These are phyloP conservation scores for Cercophora scortea DNA, from an alignment of 495 filamentous ascomycete genomes.

Conservation along the genomic window DNA sequence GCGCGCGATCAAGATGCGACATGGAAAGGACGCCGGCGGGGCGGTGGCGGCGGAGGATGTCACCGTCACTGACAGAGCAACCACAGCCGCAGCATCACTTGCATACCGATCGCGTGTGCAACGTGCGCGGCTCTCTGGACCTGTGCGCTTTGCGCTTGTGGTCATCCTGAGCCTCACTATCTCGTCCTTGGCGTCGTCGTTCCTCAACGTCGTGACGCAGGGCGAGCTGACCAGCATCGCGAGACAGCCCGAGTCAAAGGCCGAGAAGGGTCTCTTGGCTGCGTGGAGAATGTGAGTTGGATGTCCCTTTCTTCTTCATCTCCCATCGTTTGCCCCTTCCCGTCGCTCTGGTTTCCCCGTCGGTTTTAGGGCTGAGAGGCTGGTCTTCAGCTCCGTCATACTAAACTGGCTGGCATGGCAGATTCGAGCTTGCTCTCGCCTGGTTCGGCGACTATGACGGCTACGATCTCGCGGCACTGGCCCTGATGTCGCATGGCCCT, in stretches of 20 bases:
- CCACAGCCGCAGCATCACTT: neutral
- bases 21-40: conserved; percentile 3
- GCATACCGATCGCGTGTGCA: neutral
- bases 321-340: neutral
- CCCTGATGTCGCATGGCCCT: conserved; percentile 63
- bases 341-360: neutral
- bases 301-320: neutral
- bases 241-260: conserved; percentile 50
- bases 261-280: conserved; percentile 52
- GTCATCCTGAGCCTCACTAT: conserved; percentile 55
- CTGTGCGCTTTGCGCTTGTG: conserved; percentile 54
- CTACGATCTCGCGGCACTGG: conserved; percentile 61
- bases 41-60: conserved; percentile 8
- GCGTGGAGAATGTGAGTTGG: conserved; percentile 54
- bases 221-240: conserved; percentile 56
- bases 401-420: conserved; percentile 19
- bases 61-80: conserved; percentile 6
- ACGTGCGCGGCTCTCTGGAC: conserved; percentile 33
- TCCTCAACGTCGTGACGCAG: conserved; percentile 38
- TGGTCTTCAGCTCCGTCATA: conserved; percentile 21
- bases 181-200: conserved; percentile 47
- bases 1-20: conserved; percentile 1
- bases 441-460: conserved; percentile 68
- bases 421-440: conserved; percentile 58
- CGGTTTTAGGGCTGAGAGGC: conserved; percentile 17